Conservation (phyloP, 352 stramenopile genomes). For the Pythium sukuiense region DNA sequence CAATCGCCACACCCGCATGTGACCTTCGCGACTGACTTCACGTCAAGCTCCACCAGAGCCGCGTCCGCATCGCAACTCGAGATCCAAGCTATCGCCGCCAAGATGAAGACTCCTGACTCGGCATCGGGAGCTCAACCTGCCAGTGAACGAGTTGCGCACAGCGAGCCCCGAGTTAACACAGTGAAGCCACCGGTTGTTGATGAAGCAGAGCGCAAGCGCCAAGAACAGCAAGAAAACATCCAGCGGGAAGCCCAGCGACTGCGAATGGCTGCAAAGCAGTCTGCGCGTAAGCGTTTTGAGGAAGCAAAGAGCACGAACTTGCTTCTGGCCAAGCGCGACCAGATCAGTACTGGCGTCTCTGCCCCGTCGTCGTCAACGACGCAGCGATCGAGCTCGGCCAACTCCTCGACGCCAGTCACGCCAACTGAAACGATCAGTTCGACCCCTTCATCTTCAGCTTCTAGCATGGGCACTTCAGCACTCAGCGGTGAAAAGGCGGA, state of each 20-base stretch:
- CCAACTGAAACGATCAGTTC: not conserved
- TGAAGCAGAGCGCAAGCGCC: slow-evolving; percentile 41
- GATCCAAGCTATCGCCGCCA: slow-evolving; percentile 11
- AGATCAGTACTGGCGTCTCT: slow-evolving; percentile 30
- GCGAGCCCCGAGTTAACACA: slow-evolving; percentile 20
- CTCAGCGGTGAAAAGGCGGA: not conserved
- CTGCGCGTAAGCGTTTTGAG: slow-evolving; percentile 74
- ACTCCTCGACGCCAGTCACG: not conserved
- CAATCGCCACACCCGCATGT: slow-evolving; percentile 16
- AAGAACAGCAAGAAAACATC: slow-evolving; percentile 63
- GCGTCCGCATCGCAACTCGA: slow-evolving; percentile 26
- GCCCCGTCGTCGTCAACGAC: not conserved
- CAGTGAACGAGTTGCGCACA: slow-evolving; percentile 27
- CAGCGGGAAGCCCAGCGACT: slow-evolving; percentile 64
- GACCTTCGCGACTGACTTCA: slow-evolving; percentile 13
- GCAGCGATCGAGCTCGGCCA: not conserved
- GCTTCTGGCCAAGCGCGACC: slow-evolving; percentile 63
- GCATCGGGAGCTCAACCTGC: not conserved
- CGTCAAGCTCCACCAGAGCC: slow-evolving; percentile 9
- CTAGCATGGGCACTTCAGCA: not conserved
- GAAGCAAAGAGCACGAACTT: slow-evolving; percentile 65
- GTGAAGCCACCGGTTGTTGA: slow-evolving; percentile 21
- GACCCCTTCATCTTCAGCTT: not conserved
- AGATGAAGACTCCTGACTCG: slow-evolving; percentile 30
- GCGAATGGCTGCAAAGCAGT: slow-evolving; percentile 62